phyloP scores from a whole-genome alignment of 345 rosid species.

The Bruguiera sexangula region DNA sequence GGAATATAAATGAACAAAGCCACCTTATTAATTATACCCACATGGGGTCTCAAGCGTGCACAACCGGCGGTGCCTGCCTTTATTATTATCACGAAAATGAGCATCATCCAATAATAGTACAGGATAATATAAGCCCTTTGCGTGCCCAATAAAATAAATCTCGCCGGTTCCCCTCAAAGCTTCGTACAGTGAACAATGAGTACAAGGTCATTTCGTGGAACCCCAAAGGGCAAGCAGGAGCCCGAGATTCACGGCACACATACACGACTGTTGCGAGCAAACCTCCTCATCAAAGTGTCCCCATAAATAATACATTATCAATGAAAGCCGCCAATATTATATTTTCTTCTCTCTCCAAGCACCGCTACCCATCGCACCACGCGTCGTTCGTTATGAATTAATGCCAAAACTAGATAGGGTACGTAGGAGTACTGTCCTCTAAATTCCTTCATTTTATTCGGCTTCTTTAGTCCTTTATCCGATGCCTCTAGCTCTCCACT shows the following conservation, averaged over 20 bases:
- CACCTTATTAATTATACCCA: too few relatives aligned
- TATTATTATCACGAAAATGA: too few relatives aligned
- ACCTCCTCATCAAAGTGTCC: background rate
- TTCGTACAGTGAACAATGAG: slow-evolving; percentile 3
- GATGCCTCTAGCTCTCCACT: too few relatives aligned
- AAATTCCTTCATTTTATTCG: too few relatives aligned
- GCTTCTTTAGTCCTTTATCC: too few relatives aligned
- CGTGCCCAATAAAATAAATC: too few relatives aligned
- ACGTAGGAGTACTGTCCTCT: too few relatives aligned
- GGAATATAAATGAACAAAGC: too few relatives aligned
- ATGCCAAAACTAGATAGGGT: background rate
- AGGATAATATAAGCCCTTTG: too few relatives aligned
- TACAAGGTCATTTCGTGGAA: slow-evolving; percentile 4
- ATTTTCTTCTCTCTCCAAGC: slow-evolving; percentile 34
- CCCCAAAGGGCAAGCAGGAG: slow-evolving; percentile 31
- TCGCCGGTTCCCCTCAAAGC: background rate
- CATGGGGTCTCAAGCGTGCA: too few relatives aligned
- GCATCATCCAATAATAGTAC: too few relatives aligned
- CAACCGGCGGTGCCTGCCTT: too few relatives aligned
- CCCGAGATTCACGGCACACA: slow-evolving; percentile 39
- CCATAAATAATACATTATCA: background rate
- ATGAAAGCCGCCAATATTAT: slow-evolving; percentile 18
- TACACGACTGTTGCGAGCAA: background rate
- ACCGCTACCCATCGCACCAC: slow-evolving; percentile 10
- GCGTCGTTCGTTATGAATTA: background rate